Base-by-base conservation (phyloP, 257 asterid genomes). In the Solanum etuberosum region DNA sequence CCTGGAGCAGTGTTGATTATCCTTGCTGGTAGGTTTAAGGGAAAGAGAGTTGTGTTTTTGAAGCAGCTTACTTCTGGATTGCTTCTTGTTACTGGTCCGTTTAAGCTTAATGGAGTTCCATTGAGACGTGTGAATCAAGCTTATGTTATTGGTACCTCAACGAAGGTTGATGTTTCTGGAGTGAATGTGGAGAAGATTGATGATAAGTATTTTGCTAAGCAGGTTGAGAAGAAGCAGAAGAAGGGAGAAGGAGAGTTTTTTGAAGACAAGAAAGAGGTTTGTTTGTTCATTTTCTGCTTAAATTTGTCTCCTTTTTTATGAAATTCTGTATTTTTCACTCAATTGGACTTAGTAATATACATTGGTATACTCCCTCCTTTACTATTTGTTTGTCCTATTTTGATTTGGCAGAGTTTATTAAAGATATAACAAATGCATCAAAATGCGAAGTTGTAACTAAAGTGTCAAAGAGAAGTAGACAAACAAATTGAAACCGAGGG, bases 201-300 rank as follows among this genome's bases (percentile, higher is more conserved):
- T 72, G 86, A 87, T 63, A 87, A 81, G 84, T 87, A 87, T 65
- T 87, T 87, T 18, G 84, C 65, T 31, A 87, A 87, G 83, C 83
- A 68, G 67, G 76, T 9, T 31, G 87, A 85, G 31, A 85, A 85
- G 87, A 85, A 85, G 83, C 61, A 70, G 83, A 70, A 85, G 83
- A 87, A 87, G 70, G 81, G 86, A 27, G 89, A 87, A 54, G 86
- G 46, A 15, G 89, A 82, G 87, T 87, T 87, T 77, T 81, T 87
- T 70, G 87, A 82, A 14, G 68, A 76, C 3, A 65, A 83, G 5
- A 83, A 87, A n/a, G 86, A 83, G 89, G 86, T 87, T 87, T 27
- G 38, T 43, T 65, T 18, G 78, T 34, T 27, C 25, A n/a, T 84
- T 25, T 40, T 37, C 42, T 25, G n/a, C 32, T 40, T 27, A 40